Base-by-base conservation (phyloP, 106 monocot genomes). In the Dendrobium catenatum region DNA sequence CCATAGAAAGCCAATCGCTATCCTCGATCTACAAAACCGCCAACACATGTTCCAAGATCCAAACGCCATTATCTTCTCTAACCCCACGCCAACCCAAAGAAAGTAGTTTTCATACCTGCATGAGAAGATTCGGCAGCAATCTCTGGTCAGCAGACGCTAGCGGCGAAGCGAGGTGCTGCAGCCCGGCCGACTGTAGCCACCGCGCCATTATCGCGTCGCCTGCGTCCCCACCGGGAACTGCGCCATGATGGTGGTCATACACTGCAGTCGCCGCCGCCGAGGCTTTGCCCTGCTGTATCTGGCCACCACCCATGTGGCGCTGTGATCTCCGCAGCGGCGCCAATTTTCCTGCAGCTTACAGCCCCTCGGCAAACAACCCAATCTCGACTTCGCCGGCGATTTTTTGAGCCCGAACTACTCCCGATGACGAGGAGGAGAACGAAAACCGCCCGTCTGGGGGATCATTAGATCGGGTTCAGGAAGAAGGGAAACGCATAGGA, bases 111-210 rank as follows among this genome's bases (percentile, higher is more conserved):
- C 1, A 41, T 82, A 95, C 95, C 89, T 90, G 92, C 85, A 90
- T 85, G 77, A 89, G 85, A 15, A 84, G 88, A 80, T 84, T 85
- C 43, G 89, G 86, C n/a, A 92, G 80, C 4, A 82, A 5, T 26
- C 89, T 81, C 76, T 90, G 89, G 76, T 91, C 94, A 26, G 85
- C 61, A 8, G 91, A 81, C 4, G 89, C 86, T 41, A 85, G 78
- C 24, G 91, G 90, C 26, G 94, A 92, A 4, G 95, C 90, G 15
- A 95, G 89, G 77, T 93, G 95, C 87, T 95, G 95, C 73, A 95
- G 81, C 17, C 95, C 95, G 15, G 95, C 92, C 15, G 88, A 95
- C 90, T 95, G 95, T 46, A 95, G 86, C 95, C 95, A 95, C 81
- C 92, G 82, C 11, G 90, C 84, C 89, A 89, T 95, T 24, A 95